Base-by-base conservation (phyloP, 2,329 filamentous ascomycete genomes). In the Cordyceps fumosorosea region DNA sequence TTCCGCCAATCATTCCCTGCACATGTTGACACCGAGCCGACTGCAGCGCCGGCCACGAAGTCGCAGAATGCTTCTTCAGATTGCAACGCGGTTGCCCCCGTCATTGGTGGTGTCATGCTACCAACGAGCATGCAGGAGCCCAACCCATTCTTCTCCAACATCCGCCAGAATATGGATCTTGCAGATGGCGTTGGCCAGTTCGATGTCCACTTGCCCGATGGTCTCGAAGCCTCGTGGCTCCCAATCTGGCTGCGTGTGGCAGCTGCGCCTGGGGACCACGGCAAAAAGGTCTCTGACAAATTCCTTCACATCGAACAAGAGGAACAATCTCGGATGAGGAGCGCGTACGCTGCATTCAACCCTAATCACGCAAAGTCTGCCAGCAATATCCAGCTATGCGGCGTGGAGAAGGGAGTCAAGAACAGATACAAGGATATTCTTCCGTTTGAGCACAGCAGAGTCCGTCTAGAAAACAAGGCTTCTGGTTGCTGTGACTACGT, bases 401-500 rank as follows among this genome's bases (percentile, higher is more conserved):
- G 95, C 8, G 89, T 99, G 34, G 95, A 99, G 70, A 95, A 97
- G 73, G 95, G 95, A 8, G 86, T 82, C 20, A 98, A 98, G 78
- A 99, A 99, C 69, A 85, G 95, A 10, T 99, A 99, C 78, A 98
- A 97, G 77, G 96, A 97, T 68, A 97, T 98, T 62, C 88, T 96
- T 76, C 95, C 95, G 0, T 99, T 96, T 72, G 93, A 98, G 70
- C 95, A 99, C 74, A 88, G 91, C 3, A 82, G 95, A 63, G 95
- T 99, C 60, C 91, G 85, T 66, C 76, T 99, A 53, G 82, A 89
- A 66, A 84, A 85, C 48, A 84, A 88, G 42, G 77, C 83, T 0
- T 78, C 82, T 1, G 88, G 87, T 14, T 81, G 80, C 24, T 96
- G 93, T 73, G 95, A 99, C 73, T 99, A 99, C 70, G 87, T 99